phyloP scores from a whole-genome alignment of 768 basidiomycete genomes.

The Leccinellum luteum region DNA sequence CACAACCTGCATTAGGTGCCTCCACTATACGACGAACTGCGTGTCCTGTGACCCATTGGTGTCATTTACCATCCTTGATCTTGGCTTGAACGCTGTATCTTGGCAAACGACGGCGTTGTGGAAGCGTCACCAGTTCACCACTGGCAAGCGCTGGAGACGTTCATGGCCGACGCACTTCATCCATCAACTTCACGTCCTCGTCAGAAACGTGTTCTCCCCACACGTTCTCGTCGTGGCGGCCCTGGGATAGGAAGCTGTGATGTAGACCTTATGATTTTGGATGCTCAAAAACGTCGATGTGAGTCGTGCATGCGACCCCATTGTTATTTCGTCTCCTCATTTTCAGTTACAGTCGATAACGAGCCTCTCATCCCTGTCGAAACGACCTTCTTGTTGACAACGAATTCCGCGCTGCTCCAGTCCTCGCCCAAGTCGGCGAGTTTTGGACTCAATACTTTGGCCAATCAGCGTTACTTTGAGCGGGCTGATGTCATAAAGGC shows the following conservation, averaged over 20 bases:
- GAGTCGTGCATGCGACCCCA: constrained; percentile 32
- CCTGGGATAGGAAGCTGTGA: constrained; percentile 79
- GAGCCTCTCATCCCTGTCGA: constrained; percentile 67
- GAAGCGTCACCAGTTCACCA: constrained; percentile 3
- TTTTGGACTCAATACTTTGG: constrained; percentile 51
- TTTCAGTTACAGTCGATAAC: constrained; percentile 53
- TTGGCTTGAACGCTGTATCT: neutral
- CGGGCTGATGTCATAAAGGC: constrained; percentile 72
- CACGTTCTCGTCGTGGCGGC: constrained; percentile 76
- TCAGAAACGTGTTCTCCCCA: constrained; percentile 78
- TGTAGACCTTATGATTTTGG: constrained; percentile 79
- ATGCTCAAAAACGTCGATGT: constrained; percentile 78
- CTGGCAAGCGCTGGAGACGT: constrained; percentile 11
- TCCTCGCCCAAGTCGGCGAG: constrained; percentile 36
- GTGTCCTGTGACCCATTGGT: neutral
- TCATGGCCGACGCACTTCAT: constrained; percentile 37
- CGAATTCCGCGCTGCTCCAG: constrained; percentile 55
- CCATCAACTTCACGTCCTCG: constrained; percentile 39
- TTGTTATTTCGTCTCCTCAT: constrained; percentile 20
- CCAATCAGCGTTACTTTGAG: constrained; percentile 75
- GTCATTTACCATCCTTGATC: constrained; percentile 1
- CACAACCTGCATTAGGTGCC: constrained; percentile 7
- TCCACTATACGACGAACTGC: constrained; percentile 9
- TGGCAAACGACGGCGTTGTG: constrained; percentile 2
- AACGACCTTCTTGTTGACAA: constrained; percentile 71